A percentile compares a stretch with the other conserved stretches of the same genome.
phyloP scores from a whole-genome alignment of 192 early-diverging fungal genomes.

The Diversispora epigaea region DNA sequence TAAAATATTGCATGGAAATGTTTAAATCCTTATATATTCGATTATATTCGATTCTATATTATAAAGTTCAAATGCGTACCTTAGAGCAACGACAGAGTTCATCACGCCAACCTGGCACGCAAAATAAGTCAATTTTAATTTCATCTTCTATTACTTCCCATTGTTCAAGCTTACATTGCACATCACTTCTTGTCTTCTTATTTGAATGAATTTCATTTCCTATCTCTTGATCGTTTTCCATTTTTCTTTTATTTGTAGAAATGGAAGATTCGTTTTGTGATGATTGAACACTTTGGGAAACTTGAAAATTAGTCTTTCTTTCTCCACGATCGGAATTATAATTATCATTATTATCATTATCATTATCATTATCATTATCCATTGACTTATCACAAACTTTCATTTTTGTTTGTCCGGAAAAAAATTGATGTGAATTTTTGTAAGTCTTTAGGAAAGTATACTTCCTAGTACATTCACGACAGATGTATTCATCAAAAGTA shows the following conservation, averaged over 20 bases:
- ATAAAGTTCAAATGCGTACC: slow-evolving; percentile 23
- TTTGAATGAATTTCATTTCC: background rate
- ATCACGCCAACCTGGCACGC: slow-evolving; percentile 70
- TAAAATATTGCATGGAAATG: slow-evolving; percentile 3
- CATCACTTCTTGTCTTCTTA: slow-evolving; percentile 28
- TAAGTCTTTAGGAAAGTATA: slow-evolving; percentile 44
- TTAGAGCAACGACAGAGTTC: slow-evolving; percentile 69
- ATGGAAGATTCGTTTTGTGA: background rate
- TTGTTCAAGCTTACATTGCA: slow-evolving; percentile 31
- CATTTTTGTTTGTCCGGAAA: slow-evolving; percentile 10
- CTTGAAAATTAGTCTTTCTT: background rate
- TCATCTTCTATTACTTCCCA: slow-evolving; percentile 30
- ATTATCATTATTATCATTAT: background rate
- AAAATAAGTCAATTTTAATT: slow-evolving; percentile 62
- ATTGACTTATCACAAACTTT: background rate
- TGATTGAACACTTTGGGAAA: background rate
- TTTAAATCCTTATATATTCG: background rate
- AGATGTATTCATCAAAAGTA: slow-evolving; percentile 68
- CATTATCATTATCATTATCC: background rate
- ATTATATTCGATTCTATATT: background rate
- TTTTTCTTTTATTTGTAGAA: slow-evolving; percentile 28
- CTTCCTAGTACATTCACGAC: slow-evolving; percentile 57
- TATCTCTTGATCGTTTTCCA: slow-evolving; percentile 18
- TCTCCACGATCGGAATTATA: background rate
- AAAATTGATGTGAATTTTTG: slow-evolving; percentile 27